These are phyloP conservation scores for Capsella bursapastoris DNA, from an alignment of 345 rosid genomes.

Conservation along the genomic window DNA sequence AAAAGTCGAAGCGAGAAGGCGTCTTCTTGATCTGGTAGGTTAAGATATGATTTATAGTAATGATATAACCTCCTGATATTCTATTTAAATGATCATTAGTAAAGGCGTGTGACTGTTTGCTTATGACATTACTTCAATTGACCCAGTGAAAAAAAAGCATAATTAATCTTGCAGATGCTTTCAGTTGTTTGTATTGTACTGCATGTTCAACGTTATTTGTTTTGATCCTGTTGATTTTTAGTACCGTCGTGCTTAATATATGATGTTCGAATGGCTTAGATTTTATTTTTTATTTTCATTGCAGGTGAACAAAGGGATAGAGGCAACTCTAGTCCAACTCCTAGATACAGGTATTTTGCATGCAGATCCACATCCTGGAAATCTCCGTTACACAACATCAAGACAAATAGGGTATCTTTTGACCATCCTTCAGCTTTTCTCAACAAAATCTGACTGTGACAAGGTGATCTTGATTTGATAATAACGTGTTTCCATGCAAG, in stretches of 20 bases:
- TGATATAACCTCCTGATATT: constrained; percentile 16
- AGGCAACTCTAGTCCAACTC: constrained; percentile 90
- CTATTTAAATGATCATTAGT: background rate
- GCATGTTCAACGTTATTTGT: constrained; percentile 12
- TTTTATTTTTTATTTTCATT: constrained; percentile 15
- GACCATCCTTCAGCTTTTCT: constrained; percentile 14
- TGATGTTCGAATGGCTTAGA: constrained; percentile 27
- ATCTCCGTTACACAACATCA: constrained; percentile 78
- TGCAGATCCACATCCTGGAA: constrained; percentile 99
- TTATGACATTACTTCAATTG: constrained; percentile 14
- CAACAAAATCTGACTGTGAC: constrained; percentile 28
- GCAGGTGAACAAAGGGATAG: constrained; percentile 91
- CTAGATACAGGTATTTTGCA: constrained; percentile 94
- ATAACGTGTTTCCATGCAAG: constrained; percentile 49
- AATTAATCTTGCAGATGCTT: constrained; percentile 26
- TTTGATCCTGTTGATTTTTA: constrained; percentile 9
- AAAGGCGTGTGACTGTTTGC: constrained; percentile 8
- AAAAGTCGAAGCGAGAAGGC: constrained; percentile 64
- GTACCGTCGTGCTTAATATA: constrained; percentile 13
- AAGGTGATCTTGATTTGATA: constrained; percentile 27
- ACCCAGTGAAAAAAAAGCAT: background rate
- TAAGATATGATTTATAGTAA: constrained; percentile 11
- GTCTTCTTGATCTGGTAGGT: constrained; percentile 84
- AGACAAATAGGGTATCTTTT: constrained; percentile 80
- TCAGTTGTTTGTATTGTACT: constrained; percentile 20